Percentiles rank a stretch among this genome's conserved stretches.
These are phyloP conservation scores for Fraxinus ornus DNA, from an alignment of 305 asterid genomes.

Conservation along the genomic window DNA sequence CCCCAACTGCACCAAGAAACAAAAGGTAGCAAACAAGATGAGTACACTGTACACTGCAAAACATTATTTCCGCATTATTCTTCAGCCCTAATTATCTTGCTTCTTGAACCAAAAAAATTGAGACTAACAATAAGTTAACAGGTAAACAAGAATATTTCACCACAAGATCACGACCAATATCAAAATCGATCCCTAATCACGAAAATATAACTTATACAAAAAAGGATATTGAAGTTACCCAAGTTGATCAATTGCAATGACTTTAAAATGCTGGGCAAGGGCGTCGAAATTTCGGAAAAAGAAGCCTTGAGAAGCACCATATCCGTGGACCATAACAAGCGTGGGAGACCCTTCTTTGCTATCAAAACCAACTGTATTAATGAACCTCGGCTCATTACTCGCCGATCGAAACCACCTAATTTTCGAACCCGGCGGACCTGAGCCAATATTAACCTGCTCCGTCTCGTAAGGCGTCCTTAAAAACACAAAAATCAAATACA, in stretches of 20 bases:
- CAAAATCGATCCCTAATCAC: background rate
- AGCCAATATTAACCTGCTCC: constrained; percentile 64
- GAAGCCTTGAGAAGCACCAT: constrained; percentile 85
- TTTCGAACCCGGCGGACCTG: constrained; percentile 77
- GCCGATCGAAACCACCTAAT: constrained; percentile 71
- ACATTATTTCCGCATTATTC: background rate
- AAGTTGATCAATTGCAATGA: constrained; percentile 80
- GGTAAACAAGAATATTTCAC: background rate
- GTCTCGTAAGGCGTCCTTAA: constrained; percentile 68
- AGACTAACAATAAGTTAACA: background rate
- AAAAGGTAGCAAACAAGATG: constrained; percentile 8
- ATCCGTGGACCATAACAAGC: constrained; percentile 82
- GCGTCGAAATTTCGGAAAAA: constrained; percentile 75
- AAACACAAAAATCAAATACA: background rate
- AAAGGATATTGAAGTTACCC: constrained; percentile 47
- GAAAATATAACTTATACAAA: background rate
- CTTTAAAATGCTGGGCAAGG: constrained; percentile 63
- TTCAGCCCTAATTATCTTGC: background rate
- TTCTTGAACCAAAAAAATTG: background rate
- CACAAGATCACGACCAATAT: background rate
- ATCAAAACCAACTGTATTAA: constrained; percentile 69
- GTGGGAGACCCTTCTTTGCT: constrained; percentile 71
- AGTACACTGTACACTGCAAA: constrained; percentile 13
- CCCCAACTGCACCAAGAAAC: constrained; percentile 66
- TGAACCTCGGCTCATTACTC: constrained; percentile 65